Conservation (phyloP, 768 basidiomycete species). For the Kockovaella imperatae region DNA sequence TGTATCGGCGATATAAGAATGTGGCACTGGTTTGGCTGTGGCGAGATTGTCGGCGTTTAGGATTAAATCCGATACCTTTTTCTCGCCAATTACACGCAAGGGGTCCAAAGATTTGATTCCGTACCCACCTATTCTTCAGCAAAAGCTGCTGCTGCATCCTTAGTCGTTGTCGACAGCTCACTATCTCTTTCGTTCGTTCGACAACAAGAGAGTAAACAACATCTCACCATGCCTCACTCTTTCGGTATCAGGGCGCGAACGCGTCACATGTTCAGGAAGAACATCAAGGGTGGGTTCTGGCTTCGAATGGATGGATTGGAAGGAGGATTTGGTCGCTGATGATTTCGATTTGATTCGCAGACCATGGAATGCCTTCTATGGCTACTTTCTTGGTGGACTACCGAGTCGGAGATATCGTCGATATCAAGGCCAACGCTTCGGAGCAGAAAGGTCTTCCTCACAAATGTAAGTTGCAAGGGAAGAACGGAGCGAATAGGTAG, state of each 20-base stretch:
- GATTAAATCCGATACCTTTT: slow-evolving; percentile 2
- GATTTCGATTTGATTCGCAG: slow-evolving; percentile 46
- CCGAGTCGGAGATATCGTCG: slow-evolving; percentile 95
- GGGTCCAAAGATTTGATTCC: slow-evolving; percentile 4
- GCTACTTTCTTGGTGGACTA: slow-evolving; percentile 91
- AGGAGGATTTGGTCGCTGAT: background rate
- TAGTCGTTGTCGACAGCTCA: background rate
- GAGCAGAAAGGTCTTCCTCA: slow-evolving; percentile 99
- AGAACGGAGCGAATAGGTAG: background rate
- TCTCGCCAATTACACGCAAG: background rate
- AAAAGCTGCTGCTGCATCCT: background rate
- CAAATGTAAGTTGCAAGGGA: slow-evolving; percentile 65
- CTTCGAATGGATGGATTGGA: slow-evolving; percentile 2
- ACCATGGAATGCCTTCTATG: slow-evolving; percentile 79
- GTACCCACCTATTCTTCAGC: slow-evolving; percentile 1
- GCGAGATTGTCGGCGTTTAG: background rate
- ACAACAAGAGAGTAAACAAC: slow-evolving; percentile 5
- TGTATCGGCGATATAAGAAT: too few species aligned
- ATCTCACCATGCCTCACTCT: slow-evolving; percentile 83
- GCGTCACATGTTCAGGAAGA: slow-evolving; percentile 99
- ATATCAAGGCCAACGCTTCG: slow-evolving; percentile 98
- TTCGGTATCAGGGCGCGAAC: slow-evolving; percentile 99
- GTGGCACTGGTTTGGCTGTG: too few species aligned
- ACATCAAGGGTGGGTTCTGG: slow-evolving; percentile 76
- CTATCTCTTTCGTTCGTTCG: background rate